These are phyloP conservation scores for Ogataea minuta DNA, from an alignment of 805 yeast genomes.

Conservation along the genomic window DNA sequence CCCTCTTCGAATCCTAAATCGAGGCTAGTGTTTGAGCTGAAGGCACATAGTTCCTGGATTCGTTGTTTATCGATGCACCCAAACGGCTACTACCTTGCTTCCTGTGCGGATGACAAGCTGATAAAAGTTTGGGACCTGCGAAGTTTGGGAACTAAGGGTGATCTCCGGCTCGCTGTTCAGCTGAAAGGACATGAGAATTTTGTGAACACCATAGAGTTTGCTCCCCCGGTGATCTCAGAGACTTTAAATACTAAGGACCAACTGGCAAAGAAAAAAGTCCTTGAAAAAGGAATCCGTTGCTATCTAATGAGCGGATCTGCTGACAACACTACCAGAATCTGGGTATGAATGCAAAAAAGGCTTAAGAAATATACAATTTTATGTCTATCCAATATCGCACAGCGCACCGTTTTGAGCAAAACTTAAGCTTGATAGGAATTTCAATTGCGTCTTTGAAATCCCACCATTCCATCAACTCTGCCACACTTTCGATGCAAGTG, in stretches of 20 bases:
- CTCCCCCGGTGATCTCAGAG: constrained; percentile 39
- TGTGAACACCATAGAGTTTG: constrained; percentile 60
- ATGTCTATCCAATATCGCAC: constrained; percentile 28
- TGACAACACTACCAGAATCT: constrained; percentile 53
- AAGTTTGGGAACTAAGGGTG: constrained; percentile 20
- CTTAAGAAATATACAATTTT: constrained; percentile 7
- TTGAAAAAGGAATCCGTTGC: constrained; percentile 55
- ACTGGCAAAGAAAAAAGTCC: constrained; percentile 28
- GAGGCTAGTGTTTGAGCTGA: constrained; percentile 50
- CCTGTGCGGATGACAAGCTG: constrained; percentile 77
- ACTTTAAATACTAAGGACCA: constrained; percentile 15
- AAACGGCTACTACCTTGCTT: constrained; percentile 63
- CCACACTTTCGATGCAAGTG: constrained; percentile 53
- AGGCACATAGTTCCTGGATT: constrained; percentile 89
- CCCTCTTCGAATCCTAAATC: constrained; percentile 65
- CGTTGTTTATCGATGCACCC: constrained; percentile 70
- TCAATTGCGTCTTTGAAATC: constrained; percentile 48
- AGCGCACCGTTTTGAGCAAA: constrained; percentile 54
- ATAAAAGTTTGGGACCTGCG: constrained; percentile 76
- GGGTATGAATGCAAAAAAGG: constrained; percentile 38
- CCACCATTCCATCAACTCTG: constrained; percentile 68
- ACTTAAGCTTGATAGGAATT: constrained; percentile 53
- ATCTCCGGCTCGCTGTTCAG: constrained; percentile 28
- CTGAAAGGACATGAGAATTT: constrained; percentile 73
- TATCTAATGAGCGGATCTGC: constrained; percentile 63